phyloP scores from a whole-genome alignment of 1,284 basidiomycete genomes.

The Trichosporon asahii region DNA sequence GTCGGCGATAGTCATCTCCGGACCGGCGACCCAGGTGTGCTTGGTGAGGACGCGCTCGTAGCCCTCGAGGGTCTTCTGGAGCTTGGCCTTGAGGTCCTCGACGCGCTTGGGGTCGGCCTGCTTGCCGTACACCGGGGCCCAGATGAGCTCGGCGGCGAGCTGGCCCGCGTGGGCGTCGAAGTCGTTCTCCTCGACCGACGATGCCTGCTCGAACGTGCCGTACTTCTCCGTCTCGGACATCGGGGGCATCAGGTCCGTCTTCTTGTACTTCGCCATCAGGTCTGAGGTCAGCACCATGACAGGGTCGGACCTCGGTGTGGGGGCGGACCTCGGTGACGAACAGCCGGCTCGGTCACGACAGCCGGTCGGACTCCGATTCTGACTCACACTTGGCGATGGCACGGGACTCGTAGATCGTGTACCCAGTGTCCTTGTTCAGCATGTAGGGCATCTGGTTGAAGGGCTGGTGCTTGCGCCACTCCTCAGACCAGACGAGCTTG shows the following conservation, averaged over 20 bases:
- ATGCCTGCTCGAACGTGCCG: constrained; percentile 60
- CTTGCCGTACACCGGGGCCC: constrained; percentile 33
- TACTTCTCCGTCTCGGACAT: constrained; percentile 50
- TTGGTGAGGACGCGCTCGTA: constrained; percentile 59
- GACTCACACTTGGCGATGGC: constrained; percentile 57
- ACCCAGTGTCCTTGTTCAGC: constrained; percentile 41
- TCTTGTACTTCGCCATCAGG: constrained; percentile 26
- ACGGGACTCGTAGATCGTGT: constrained; percentile 57
- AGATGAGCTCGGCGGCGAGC: constrained; percentile 54
- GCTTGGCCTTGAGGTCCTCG: constrained; percentile 36
- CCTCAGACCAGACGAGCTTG: constrained; percentile 56
- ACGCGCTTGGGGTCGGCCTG: constrained; percentile 45
- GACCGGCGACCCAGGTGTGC: constrained; percentile 58
- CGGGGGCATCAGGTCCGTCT: constrained; percentile 31
- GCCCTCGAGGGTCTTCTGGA: constrained; percentile 54
- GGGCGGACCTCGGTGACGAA: constrained; percentile 40
- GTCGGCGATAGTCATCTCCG: constrained; percentile 59
- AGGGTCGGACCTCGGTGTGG: not conserved
- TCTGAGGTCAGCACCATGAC: constrained; percentile 24
- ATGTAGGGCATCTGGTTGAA: constrained; percentile 67
- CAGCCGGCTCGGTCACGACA: not conserved
- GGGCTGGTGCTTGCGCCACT: constrained; percentile 58
- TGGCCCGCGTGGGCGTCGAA: constrained; percentile 56
- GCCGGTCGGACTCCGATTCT: too few relatives aligned
- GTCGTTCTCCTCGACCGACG: constrained; percentile 56